phyloP scores from a whole-genome alignment of 1,139 yeast genomes.

The Geotrichum restrictum region DNA sequence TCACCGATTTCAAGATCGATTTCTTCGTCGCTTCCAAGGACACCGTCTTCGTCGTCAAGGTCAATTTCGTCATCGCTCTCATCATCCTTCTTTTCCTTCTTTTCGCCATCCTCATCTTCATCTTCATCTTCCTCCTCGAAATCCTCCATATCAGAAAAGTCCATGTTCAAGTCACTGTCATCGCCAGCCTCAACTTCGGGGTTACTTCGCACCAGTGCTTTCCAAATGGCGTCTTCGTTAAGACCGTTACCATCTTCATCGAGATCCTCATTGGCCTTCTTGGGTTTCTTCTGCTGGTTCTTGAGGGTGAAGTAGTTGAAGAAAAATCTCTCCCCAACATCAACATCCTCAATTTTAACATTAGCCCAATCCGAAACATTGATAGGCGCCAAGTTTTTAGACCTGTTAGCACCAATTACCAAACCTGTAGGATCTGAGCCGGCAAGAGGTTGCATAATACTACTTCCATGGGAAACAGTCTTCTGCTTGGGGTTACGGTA shows the following conservation, averaged over 20 bases:
- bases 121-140: slow-evolving; percentile 38
- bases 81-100: slow-evolving; percentile 26
- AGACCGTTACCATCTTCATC: slow-evolving; percentile 38
- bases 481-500: slow-evolving; percentile 87
- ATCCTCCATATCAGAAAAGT: slow-evolving; percentile 42
- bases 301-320: slow-evolving; percentile 77
- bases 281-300: slow-evolving; percentile 44
- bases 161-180: slow-evolving; percentile 25
- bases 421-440: slow-evolving; percentile 77
- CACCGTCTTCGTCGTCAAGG: slow-evolving; percentile 24
- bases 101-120: slow-evolving; percentile 34
- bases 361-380: slow-evolving; percentile 81
- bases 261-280: slow-evolving; percentile 24
- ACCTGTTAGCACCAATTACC: slow-evolving; percentile 49
- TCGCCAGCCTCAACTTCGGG: slow-evolving; percentile 65
- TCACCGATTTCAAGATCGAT: slow-evolving; percentile 16
- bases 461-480: slow-evolving; percentile 66
- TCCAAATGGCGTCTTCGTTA: slow-evolving; percentile 66
- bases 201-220: slow-evolving; percentile 76
- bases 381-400: slow-evolving; percentile 48
- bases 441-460: slow-evolving; percentile 97
- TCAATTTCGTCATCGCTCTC: slow-evolving; percentile 28
- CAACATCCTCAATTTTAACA: slow-evolving; percentile 60
- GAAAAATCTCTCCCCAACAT: slow-evolving; percentile 87
- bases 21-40: slow-evolving; percentile 20